These are phyloP conservation scores for Hypoxylon fuscum DNA, from an alignment of 495 filamentous ascomycete species.

Conservation along the genomic window DNA sequence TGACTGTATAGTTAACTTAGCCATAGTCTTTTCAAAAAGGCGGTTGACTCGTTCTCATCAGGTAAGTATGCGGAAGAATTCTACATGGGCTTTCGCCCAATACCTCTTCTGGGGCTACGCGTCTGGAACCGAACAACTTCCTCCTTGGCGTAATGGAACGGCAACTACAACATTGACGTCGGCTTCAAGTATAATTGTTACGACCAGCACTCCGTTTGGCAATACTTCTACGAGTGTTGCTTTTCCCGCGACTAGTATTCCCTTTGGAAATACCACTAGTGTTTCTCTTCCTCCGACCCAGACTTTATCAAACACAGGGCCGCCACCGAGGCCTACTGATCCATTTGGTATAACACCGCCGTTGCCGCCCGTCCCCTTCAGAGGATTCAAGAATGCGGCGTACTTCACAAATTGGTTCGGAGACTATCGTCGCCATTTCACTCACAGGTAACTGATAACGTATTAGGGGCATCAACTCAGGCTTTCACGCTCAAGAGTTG, in stretches of 20 bases:
- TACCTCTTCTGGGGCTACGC: conserved; percentile 30
- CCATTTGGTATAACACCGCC: conserved; percentile 20
- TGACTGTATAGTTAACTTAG: conserved; percentile 15
- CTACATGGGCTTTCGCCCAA: conserved; percentile 26
- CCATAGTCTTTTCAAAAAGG: conserved; percentile 2
- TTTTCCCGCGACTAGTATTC: background rate
- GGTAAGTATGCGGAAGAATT: conserved; percentile 24
- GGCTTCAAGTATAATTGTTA: conserved; percentile 11
- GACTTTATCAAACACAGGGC: conserved; percentile 12
- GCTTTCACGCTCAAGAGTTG: conserved; percentile 74
- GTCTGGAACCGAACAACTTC: conserved; percentile 15
- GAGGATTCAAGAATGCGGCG: conserved; percentile 49
- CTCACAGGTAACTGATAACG: conserved; percentile 5
- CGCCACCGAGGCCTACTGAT: conserved; percentile 24
- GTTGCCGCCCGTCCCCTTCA: conserved; percentile 35
- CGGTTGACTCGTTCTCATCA: conserved; percentile 16
- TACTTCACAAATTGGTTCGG: conserved; percentile 60
- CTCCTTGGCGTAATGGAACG: conserved; percentile 21
- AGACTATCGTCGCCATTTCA: background rate
- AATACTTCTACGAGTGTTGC: background rate
- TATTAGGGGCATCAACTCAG: conserved; percentile 34
- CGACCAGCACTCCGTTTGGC: conserved; percentile 4
- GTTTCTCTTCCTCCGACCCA: conserved; percentile 5
- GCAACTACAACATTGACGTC: conserved; percentile 19
- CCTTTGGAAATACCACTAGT: conserved; percentile 9